Percentiles rank a stretch among this genome's conserved stretches.
Evolutionary conservation across 768 basidiomycete species (phyloP).

Genomic region (Royoungia palumana): DNA sequence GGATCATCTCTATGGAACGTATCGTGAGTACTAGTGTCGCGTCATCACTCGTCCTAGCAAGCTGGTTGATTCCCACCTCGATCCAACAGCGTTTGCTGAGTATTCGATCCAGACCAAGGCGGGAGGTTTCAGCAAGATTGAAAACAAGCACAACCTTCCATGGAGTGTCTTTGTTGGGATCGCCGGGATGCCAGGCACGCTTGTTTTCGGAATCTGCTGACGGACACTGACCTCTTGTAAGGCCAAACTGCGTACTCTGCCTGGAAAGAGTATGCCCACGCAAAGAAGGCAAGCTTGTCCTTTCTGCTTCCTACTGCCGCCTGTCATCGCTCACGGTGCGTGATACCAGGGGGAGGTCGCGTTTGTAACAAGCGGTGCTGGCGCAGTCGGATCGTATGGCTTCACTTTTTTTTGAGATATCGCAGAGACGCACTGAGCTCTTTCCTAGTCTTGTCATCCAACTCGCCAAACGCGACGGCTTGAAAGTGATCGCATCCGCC

Average conservation of each 20-base stretch:
- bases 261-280: conserved; percentile 7
- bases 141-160: conserved; percentile 28
- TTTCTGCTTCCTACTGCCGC: background rate
- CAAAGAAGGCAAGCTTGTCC: conserved; percentile 21
- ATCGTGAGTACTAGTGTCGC: conserved; percentile 23
- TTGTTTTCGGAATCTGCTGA: too few relatives aligned
- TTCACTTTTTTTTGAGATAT: background rate
- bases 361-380: conserved; percentile 45
- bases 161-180: conserved; percentile 23
- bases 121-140: conserved; percentile 10
- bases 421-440: background rate
- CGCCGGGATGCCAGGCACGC: too few relatives aligned
- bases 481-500: conserved; percentile 68
- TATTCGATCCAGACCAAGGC: conserved; percentile 1
- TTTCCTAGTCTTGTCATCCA: conserved; percentile 44
- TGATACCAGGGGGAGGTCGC: conserved; percentile 42
- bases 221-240: background rate
- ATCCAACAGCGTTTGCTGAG: conserved; percentile 22
- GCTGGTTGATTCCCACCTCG: too few relatives aligned
- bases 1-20: conserved; percentile 21
- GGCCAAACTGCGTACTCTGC: conserved; percentile 19
- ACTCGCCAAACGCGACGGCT: conserved; percentile 47
- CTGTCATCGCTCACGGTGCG: background rate
- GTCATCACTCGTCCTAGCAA: too few relatives aligned
- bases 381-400: conserved; percentile 61